Base-by-base conservation (phyloP, 768 basidiomycete genomes). In the Lentinula edodes region DNA sequence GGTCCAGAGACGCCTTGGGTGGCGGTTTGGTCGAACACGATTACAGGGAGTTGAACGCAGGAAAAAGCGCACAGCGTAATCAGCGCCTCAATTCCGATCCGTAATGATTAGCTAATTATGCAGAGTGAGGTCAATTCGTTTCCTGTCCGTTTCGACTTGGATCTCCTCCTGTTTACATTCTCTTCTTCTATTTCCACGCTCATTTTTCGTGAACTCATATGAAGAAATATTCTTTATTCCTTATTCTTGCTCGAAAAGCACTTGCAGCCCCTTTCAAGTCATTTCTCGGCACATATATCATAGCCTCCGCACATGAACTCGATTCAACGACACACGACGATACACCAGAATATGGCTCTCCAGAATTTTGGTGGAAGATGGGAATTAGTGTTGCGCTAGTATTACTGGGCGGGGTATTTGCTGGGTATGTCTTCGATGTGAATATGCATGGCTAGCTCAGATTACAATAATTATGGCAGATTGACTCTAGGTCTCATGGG, bases 401-500 rank as follows among this genome's bases (percentile, higher is more conserved):
- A 6, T 74, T 98, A 1, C 76, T 84, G 0, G 95, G 95, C 2
- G 95, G 95, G 57, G 88, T 95, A 5, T 97, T 98, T 70, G 92
- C 95, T 12, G 95, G 95, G 95, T 91, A 61, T 20, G 15, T 32
- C 45, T 38, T 28, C 39, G 7, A 58, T 20, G 41, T 45, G 5
- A 42, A 46, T 32, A 28, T 28, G 28, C 28, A 28, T 53, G 5
- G 38, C 15, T 20, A 36, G 41, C 10, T 50, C 36, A 20, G 36
- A 43, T 56, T 23, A 42, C 1, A 28, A 34, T 34, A 51, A 15
- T 1, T 13, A 38, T 38, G 18, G 50, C 15, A 94, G 93, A 2
- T 75, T 97, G 58, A 97, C 95, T 0, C 84, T 97, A 34, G 95
- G 93, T 0, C 78, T 97, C 32, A 96, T 96, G 95, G 95, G 95